phyloP scores from a whole-genome alignment of 345 rosid species.

The Corymbia maculata region DNA sequence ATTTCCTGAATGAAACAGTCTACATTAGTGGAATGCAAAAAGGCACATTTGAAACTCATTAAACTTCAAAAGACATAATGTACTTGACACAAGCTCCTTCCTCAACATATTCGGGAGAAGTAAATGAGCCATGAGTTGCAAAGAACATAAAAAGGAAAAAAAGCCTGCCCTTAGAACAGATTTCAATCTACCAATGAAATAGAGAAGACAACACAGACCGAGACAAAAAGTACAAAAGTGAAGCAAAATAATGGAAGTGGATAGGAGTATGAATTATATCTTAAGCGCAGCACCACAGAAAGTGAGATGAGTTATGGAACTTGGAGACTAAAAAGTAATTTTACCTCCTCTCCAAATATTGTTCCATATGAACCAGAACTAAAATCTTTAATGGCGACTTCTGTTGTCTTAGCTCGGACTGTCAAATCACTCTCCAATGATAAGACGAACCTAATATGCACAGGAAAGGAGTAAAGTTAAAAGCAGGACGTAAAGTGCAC shows the following conservation, averaged over 20 bases:
- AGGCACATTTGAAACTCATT: not conserved
- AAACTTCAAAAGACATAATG: not conserved
- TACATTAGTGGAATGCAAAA: not conserved
- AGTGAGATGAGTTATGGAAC: not conserved
- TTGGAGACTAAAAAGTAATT: not conserved
- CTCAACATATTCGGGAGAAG: not conserved
- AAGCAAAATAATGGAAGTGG: not conserved
- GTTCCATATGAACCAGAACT: slow-evolving; percentile 86
- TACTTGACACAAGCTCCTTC: not conserved
- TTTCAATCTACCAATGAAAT: no score
- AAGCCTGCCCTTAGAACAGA: no score
- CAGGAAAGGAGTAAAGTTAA: not conserved
- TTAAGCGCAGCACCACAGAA: not conserved
- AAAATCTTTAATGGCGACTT: slow-evolving; percentile 53
- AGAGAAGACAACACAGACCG: no score
- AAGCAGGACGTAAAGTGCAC: not conserved
- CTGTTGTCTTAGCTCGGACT: slow-evolving; percentile 63
- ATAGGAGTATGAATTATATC: not conserved
- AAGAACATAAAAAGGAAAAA: no score
- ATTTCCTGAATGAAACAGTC: not conserved
- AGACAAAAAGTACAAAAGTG: not conserved
- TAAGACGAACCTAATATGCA: slow-evolving; percentile 44
- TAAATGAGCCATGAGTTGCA: no score
- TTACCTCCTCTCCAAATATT: slow-evolving; percentile 83
- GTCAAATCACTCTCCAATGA: no score